Evolutionary conservation across 306 rosid species (phyloP), one percentile per base, ranked within the genome.

Genomic region (Canavalia gladiata): DNA sequence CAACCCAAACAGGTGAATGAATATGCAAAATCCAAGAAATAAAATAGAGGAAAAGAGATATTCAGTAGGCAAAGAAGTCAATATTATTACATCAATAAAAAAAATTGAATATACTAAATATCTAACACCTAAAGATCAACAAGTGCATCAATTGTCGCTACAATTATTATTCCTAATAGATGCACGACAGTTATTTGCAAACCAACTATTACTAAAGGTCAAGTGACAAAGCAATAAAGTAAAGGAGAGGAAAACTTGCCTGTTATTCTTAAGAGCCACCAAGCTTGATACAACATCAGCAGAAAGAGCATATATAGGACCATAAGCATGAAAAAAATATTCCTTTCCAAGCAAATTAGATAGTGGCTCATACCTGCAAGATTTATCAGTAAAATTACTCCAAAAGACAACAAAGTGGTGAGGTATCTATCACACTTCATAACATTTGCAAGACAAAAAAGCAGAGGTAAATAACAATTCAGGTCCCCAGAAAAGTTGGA

Each of bases 321-420:
- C 99, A 83, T 96, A 93, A 67, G 98, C 99, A 90, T 96, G 99
- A 79, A 96, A 88, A 78, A 96, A 96, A 82, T 96, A 96, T 84
- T 96, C 99, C 58, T 80, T 92, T 72, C 99, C 99, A 46, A 96
- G 98, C 91, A 96, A 85, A 92, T 79, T 28, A 29, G 90, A 82
- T 25, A 90, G 88, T 35, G 97, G 97, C 83, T 96, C 98, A 68
- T 84, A 96, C 99, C 98, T 96, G 91, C 80, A 87, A 60, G 67
- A 74, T 57, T 78, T 51, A 55, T 71, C 28, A 50, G 34, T 55
- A 54, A 6, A 68, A 3, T 57, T 75, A 79, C 58, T 57, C 59
- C 37, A 41, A 33, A 79, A 25, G 59, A 41, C 8, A 78, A 47
- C 68, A 3, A 81, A 35, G 60, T 46, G 31, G 7, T 8, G 54